These are phyloP conservation scores for Barnettozyma pratensis DNA, from an alignment of 805 yeast species.

Conservation along the genomic window DNA sequence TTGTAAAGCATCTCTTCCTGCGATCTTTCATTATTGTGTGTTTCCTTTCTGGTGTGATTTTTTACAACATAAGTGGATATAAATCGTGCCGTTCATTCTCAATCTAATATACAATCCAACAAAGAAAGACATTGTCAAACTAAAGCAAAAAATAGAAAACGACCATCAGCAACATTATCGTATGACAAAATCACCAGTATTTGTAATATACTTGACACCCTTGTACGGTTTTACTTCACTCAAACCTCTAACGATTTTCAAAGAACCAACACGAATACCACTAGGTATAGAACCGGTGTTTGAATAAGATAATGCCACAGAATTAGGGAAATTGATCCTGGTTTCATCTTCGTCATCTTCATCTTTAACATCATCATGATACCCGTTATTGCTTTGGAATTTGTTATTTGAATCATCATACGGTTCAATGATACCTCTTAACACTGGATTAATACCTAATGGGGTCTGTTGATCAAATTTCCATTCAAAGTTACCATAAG, in stretches of 20 bases:
- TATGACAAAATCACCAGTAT: slow-evolving; percentile 46
- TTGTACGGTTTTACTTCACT: slow-evolving; percentile 75
- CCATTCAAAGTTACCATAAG: slow-evolving; percentile 61
- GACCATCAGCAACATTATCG: slow-evolving; percentile 4
- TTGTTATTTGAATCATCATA: slow-evolving; percentile 13
- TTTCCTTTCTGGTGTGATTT: no score
- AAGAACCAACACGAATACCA: slow-evolving; percentile 62
- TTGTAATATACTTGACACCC: slow-evolving; percentile 81
- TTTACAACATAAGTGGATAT: no score
- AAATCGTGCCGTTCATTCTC: no score
- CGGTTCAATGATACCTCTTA: slow-evolving; percentile 52
- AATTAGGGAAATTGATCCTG: slow-evolving; percentile 32
- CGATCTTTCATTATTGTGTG: no score
- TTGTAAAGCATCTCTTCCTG: no score
- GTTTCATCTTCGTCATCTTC: background rate
- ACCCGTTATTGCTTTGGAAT: background rate
- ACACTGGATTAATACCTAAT: slow-evolving; percentile 61
- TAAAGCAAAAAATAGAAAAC: background rate
- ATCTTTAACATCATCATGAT: background rate
- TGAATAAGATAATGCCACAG: slow-evolving; percentile 45
- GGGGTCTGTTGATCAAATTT: slow-evolving; percentile 51
- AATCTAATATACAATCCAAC: no score
- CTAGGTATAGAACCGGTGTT: slow-evolving; percentile 72
- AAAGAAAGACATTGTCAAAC: no score
- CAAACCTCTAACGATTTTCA: slow-evolving; percentile 56